Evolutionary conservation across 768 basidiomycete species (phyloP).

Genomic region (Pisolithus marmoratus): DNA sequence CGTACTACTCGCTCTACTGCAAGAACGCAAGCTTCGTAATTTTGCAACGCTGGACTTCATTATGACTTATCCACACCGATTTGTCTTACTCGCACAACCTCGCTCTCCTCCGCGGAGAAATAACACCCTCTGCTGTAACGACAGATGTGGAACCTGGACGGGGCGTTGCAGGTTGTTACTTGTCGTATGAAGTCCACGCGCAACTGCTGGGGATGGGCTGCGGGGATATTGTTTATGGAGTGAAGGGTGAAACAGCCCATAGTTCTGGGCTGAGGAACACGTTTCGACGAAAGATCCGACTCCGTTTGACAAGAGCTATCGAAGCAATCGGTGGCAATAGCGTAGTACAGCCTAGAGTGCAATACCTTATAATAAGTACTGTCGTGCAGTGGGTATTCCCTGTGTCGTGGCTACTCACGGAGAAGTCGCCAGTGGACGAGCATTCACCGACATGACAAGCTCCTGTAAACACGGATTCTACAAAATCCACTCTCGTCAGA

Average conservation of each 20-base stretch:
- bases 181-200: conserved; percentile 76
- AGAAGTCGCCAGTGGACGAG: conserved; percentile 29
- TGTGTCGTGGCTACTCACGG: conserved; percentile 10
- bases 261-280: conserved; percentile 27
- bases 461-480: conserved; percentile 49
- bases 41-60: conserved; percentile 88
- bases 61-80: conserved; percentile 89
- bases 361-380: neutral
- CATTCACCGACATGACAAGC: conserved; percentile 62
- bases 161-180: conserved; percentile 31
- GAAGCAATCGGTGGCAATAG: conserved; percentile 36
- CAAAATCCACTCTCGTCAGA: conserved; percentile 55
- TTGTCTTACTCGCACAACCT: conserved; percentile 70
- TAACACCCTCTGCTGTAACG: conserved; percentile 58
- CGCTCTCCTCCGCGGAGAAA: conserved; percentile 89
- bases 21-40: conserved; percentile 83
- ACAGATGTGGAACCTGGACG: conserved; percentile 31
- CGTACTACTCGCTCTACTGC: conserved; percentile 85
- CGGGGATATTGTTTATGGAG: conserved; percentile 83
- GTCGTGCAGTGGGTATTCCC: neutral
- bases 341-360: conserved; percentile 2
- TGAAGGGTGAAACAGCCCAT: conserved; percentile 3
- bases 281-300: conserved; percentile 75
- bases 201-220: conserved; percentile 73
- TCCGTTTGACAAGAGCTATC: conserved; percentile 84